Evolutionary conservation across 176 grass and related monocot genomes (phyloP).

Genomic region (Pontederia crassipes): DNA sequence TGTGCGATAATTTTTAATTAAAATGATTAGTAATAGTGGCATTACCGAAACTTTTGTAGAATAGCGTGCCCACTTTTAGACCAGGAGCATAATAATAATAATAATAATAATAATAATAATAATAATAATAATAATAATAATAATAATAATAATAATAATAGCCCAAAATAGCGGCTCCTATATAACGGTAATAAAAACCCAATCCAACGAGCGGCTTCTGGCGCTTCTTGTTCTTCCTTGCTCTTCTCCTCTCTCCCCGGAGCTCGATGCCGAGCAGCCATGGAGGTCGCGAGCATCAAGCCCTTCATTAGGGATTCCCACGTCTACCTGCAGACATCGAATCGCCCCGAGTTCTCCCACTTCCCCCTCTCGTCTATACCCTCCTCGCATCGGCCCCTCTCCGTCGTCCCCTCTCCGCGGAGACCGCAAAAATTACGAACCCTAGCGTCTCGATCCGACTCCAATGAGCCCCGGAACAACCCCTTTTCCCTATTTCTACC

Average conservation of each 20-base stretch:
- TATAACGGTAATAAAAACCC: too few species aligned
- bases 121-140: too few species aligned
- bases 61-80: too few species aligned
- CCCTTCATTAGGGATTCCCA: constrained; percentile 41
- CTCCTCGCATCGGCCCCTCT: constrained; percentile 3
- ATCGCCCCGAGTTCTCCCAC: background rate
- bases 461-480: background rate
- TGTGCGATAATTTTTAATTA: too few species aligned
- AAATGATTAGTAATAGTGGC: too few species aligned
- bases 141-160: too few species aligned
- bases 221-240: too few species aligned
- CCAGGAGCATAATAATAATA: too few species aligned
- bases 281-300: constrained; percentile 57
- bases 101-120: too few species aligned
- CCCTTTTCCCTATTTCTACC: constrained; percentile 25
- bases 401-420: constrained; percentile 5
- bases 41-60: too few species aligned
- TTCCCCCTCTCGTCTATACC: background rate
- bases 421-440: constrained; percentile 2
- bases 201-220: too few species aligned
- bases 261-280: constrained; percentile 59
- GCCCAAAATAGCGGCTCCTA: too few species aligned
- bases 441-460: constrained; percentile 1
- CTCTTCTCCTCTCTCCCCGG: background rate
- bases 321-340: constrained; percentile 6